A percentile compares a stretch with the other conserved stretches of the same genome.
Conservation (phyloP, 768 basidiomycete species). For the Termitomyces sp. region DNA sequence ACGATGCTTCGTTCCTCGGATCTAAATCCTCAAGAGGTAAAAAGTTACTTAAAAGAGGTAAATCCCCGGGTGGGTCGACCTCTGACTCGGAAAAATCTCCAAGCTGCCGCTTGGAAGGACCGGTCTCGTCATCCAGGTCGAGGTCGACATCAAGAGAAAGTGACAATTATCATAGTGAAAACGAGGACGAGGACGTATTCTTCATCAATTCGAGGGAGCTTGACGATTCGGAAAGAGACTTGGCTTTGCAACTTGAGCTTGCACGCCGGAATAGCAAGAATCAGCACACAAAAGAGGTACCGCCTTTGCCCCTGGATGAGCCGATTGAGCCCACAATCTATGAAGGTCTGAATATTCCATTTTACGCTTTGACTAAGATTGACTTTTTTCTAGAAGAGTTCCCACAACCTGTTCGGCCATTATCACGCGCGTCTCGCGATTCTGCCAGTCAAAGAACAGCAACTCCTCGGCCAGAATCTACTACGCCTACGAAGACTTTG, state of each 20-base stretch:
- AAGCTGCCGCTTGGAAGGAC: constrained; percentile 26
- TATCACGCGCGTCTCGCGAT: constrained; percentile 47
- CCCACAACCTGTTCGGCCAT: constrained; percentile 46
- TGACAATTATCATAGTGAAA: constrained; percentile 34
- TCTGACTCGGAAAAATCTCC: constrained; percentile 41
- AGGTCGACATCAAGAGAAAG: constrained; percentile 39
- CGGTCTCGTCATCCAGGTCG: constrained; percentile 28
- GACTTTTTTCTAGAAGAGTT: constrained; percentile 45
- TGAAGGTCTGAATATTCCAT: constrained; percentile 48
- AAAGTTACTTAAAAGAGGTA: constrained; percentile 35
- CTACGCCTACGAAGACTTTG: constrained; percentile 28
- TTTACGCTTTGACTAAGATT: constrained; percentile 4
- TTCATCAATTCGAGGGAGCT: constrained; percentile 30
- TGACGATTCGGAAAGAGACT: constrained; percentile 71
- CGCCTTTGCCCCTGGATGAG: constrained; percentile 34
- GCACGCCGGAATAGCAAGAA: constrained; percentile 81
- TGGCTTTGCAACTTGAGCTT: constrained; percentile 72
- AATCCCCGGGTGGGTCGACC: constrained; percentile 36
- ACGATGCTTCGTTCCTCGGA: constrained; percentile 45
- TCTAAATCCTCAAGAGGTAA: constrained; percentile 44
- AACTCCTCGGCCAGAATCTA: constrained; percentile 42
- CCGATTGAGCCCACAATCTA: constrained; percentile 66
- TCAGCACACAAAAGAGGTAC: constrained; percentile 48
- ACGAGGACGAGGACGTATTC: constrained; percentile 26
- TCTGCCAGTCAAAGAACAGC: constrained; percentile 35